Evolutionary conservation across 2,329 filamentous ascomycete genomes (phyloP).

Genomic region (Ophiostoma australiae): DNA sequence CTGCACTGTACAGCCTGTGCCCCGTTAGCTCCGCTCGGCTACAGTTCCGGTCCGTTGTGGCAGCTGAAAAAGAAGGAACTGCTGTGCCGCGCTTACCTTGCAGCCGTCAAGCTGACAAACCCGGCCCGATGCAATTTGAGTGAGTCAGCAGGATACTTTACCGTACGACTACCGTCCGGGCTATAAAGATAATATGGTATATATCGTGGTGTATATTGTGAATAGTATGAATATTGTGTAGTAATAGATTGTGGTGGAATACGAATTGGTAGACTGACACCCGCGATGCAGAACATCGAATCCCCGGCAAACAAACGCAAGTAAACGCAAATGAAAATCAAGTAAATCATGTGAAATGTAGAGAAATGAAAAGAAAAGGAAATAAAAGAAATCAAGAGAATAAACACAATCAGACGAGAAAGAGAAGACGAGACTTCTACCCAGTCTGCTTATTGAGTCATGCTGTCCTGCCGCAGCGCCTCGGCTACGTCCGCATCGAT

Average conservation of each 20-base stretch:
- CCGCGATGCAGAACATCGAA: not conserved
- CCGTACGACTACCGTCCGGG: not conserved
- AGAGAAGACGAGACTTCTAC: not conserved
- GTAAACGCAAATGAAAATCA: not conserved
- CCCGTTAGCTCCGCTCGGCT: slow-evolving; percentile 8
- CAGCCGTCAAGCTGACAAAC: not conserved
- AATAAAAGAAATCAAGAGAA: not conserved
- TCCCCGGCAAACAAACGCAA: not conserved
- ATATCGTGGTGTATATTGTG: not conserved
- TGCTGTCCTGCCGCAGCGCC: slow-evolving; percentile 41
- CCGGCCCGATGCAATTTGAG: not conserved
- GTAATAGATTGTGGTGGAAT: not conserved
- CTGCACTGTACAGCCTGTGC: not conserved
- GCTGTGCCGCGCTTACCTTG: not conserved
- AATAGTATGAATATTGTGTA: not conserved
- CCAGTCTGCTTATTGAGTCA: not conserved
- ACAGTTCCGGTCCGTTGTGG: not conserved
- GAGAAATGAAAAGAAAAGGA: not conserved
- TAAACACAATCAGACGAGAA: not conserved
- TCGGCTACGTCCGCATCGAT: slow-evolving; percentile 55
- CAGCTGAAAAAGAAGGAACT: not conserved
- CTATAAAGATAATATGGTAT: not conserved
- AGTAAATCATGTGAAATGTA: not conserved
- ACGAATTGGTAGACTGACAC: not conserved
- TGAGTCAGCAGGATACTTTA: not conserved